phyloP scores from a whole-genome alignment of 148 eudicot genomes.

The Camellia sinensis region DNA sequence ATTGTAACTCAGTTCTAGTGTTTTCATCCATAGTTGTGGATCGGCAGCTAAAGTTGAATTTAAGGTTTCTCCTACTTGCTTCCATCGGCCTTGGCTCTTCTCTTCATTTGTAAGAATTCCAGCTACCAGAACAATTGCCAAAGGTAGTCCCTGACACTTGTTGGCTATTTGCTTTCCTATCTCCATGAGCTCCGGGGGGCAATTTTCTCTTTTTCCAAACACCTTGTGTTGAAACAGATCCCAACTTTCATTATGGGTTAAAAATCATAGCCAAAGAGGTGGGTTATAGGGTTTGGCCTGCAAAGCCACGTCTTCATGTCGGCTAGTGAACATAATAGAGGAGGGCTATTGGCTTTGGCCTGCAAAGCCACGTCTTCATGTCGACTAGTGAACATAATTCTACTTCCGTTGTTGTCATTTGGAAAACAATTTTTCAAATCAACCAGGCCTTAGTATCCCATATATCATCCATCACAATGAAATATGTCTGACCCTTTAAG shows the following conservation, averaged over 20 bases:
- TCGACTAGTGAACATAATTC: conserved; percentile 28
- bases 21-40: conserved; percentile 3
- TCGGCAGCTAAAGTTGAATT: background rate
- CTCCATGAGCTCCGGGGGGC: conserved; percentile 17
- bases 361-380: conserved; percentile 12
- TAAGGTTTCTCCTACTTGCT: conserved; percentile 13
- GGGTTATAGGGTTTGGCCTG: background rate
- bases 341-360: background rate
- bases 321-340: conserved; percentile 29
- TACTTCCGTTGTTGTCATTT: conserved; percentile 10
- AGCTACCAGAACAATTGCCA: conserved; percentile 33
- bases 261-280: conserved; percentile 28
- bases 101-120: conserved; percentile 18
- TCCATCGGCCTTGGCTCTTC: conserved; percentile 17
- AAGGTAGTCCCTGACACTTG: conserved; percentile 34
- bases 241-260: conserved; percentile 31
- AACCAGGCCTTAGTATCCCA: conserved; percentile 22
- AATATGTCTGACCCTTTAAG: conserved; percentile 11
- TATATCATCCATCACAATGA: conserved; percentile 27
- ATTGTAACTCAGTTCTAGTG: conserved; percentile 27
- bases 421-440: conserved; percentile 21
- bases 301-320: conserved; percentile 18
- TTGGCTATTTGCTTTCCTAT: conserved; percentile 21
- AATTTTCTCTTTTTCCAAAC: conserved; percentile 18
- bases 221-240: conserved; percentile 29